phyloP scores from a whole-genome alignment of 2,329 filamentous ascomycete species.

The Colletotrichum graminicola region DNA sequence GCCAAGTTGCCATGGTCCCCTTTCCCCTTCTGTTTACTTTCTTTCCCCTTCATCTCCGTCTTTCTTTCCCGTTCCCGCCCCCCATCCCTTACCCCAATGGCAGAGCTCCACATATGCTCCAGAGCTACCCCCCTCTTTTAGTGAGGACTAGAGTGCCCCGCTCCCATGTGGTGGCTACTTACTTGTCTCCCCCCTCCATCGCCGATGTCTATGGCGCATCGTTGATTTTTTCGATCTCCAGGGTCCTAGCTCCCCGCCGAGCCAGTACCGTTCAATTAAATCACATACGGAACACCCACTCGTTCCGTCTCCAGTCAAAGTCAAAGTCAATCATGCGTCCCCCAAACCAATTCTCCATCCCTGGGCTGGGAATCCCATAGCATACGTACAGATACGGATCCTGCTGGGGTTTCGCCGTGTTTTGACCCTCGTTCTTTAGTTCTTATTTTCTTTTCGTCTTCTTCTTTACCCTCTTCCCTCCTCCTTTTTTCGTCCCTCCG shows the following conservation, averaged over 20 bases:
- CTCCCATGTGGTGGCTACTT: conserved; percentile 33
- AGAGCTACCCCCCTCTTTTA: neutral
- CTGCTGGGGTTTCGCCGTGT: neutral
- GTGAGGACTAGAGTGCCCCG: conserved; percentile 7
- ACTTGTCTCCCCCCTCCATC: conserved; percentile 24
- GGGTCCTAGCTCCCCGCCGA: conserved; percentile 30
- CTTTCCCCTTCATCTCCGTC: neutral
- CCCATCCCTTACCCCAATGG: conserved; percentile 1
- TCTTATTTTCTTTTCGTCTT: neutral
- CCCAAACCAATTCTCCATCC: conserved; percentile 15
- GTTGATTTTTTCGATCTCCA: conserved; percentile 36
- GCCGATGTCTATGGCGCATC: conserved; percentile 40
- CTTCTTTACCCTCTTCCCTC: neutral
- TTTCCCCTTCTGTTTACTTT: neutral
- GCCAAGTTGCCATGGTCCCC: neutral
- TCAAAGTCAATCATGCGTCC: conserved; percentile 30
- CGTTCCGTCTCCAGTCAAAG: conserved; percentile 32
- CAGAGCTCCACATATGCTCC: neutral
- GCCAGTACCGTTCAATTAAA: conserved; percentile 24
- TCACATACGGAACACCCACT: conserved; percentile 30
- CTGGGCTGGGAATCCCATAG: conserved; percentile 29
- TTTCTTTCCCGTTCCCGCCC: neutral
- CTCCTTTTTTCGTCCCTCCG: neutral
- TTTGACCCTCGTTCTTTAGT: neutral
- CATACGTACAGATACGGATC: conserved; percentile 12